Conservation (phyloP, 208 protist genomes). For the Leishmania gerbilli region DNA sequence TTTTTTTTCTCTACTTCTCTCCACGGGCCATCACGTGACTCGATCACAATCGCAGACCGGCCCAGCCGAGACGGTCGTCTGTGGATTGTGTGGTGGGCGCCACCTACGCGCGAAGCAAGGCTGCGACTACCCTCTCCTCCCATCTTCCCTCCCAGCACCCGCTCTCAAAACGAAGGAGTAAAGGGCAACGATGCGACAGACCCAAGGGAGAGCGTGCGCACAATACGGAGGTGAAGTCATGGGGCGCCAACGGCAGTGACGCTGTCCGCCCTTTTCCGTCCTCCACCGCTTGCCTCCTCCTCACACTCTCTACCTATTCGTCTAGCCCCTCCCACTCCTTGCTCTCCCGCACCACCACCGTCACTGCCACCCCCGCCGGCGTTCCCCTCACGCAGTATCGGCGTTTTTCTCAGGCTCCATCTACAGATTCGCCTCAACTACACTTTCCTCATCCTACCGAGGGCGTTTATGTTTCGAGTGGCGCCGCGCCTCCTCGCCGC, state of each 20-base stretch:
- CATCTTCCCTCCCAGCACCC: background rate
- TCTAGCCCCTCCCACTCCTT: background rate
- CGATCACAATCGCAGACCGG: background rate
- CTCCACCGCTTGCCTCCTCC: background rate
- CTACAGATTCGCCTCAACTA: background rate
- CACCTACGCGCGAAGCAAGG: background rate
- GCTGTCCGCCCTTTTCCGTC: too few species aligned
- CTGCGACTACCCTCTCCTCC: background rate
- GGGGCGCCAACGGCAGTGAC: background rate
- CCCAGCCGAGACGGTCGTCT: background rate
- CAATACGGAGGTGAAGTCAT: background rate
- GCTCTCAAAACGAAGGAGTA: background rate
- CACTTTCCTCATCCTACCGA: background rate
- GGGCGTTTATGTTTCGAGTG: conserved; percentile 21
- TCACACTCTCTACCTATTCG: background rate
- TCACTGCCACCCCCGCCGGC: background rate
- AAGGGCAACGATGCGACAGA: background rate
- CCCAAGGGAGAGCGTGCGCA: background rate
- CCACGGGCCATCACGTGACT: background rate
- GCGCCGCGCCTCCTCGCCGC: conserved; percentile 22
- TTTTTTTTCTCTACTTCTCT: background rate
- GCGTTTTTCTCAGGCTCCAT: background rate
- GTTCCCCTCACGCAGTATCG: background rate
- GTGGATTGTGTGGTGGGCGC: background rate
- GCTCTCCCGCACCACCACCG: background rate